phyloP scores from a whole-genome alignment of 768 basidiomycete genomes.

The Mycena pura region DNA sequence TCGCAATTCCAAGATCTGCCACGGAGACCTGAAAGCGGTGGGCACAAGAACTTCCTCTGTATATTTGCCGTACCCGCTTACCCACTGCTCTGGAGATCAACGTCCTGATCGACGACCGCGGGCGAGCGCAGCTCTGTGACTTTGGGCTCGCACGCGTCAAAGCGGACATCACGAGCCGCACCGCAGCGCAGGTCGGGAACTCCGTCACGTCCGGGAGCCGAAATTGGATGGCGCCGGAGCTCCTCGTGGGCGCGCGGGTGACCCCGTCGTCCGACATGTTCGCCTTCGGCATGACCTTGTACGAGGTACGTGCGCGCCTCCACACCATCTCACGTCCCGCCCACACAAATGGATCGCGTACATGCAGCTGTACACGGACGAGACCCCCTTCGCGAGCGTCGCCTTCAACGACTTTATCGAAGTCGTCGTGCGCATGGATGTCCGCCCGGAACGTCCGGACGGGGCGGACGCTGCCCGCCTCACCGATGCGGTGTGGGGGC shows the following conservation, averaged over 20 bases:
- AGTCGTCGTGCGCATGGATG: conserved; percentile 15
- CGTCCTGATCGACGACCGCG: conserved; percentile 34
- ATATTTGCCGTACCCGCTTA: neutral
- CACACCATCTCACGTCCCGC: neutral
- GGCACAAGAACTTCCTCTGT: neutral
- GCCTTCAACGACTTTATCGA: conserved; percentile 16
- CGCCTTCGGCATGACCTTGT: conserved; percentile 33
- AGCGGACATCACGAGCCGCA: conserved; percentile 31
- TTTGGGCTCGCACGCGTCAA: conserved; percentile 36
- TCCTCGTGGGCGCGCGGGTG: conserved; percentile 24
- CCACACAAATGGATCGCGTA: neutral
- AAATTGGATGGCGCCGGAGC: conserved; percentile 38
- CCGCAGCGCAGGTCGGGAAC: neutral
- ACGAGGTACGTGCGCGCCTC: conserved; percentile 32
- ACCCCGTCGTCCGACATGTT: conserved; percentile 29
- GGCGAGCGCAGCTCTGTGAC: conserved; percentile 32
- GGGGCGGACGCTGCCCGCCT: conserved; percentile 27
- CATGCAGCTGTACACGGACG: conserved; percentile 23
- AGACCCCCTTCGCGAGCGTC: conserved; percentile 24
- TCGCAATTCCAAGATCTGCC: conserved; percentile 33
- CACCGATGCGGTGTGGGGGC: conserved; percentile 29
- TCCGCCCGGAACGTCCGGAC: conserved; percentile 32
- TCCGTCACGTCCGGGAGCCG: conserved; percentile 21
- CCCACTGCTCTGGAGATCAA: conserved; percentile 13
- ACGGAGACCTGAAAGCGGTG: conserved; percentile 38